Evolutionary conservation across 371 early-diverging fungal species (phyloP), one percentile per base, ranked within the genome.

Genomic region (Dipsacomyces acuminosporus): DNA sequence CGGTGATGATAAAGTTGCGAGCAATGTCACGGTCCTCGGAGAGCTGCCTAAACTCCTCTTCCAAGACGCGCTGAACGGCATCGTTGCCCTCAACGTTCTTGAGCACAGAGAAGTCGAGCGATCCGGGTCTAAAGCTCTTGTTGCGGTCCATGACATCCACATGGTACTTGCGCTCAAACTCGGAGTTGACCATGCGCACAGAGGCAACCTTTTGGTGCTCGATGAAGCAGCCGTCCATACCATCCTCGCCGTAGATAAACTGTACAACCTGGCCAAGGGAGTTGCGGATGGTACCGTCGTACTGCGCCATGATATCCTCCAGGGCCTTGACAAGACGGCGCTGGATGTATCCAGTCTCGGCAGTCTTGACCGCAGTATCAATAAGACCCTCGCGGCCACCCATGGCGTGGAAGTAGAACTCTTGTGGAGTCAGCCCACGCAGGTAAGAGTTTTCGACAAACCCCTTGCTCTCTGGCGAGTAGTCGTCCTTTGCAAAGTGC

Each of bases 361-460:
- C 99, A 17, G 99, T 99, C 76, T 99, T 99, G 51, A 98, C 96
- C 50, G 99, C 99, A 34, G 99, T 98, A 80, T 99, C 99, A 71
- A 98, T 99, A 51, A 89, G 74, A 76, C 88, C 99, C 84, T 99
- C 99, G 79, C 99, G 89, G 70, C 99, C 99, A 78, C 99, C 99
- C 99, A 99, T 99, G 23, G 99, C 98, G 80, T 99, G 99, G 87
- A 99, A 99, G 77, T 94, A 99, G 79, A 98, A 99, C 78, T 99
- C 99, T 41, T 91, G 90, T 8, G 99, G 98, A 2, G 93, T 93
- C 61, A 99, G 66, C n/a, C 99, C 99, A 48, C 91, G 81, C 53
- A 99, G 74, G 74, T 98, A 99, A 24, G 94, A 94, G 77, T 98
- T 99, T 74, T 95, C 94, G 9, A 99, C 99, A 76, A 99, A 99